A percentile compares a stretch with the other conserved stretches of the same genome.
Evolutionary conservation across 768 basidiomycete genomes (phyloP).

Genomic region (Rhodocollybia butyracea): DNA sequence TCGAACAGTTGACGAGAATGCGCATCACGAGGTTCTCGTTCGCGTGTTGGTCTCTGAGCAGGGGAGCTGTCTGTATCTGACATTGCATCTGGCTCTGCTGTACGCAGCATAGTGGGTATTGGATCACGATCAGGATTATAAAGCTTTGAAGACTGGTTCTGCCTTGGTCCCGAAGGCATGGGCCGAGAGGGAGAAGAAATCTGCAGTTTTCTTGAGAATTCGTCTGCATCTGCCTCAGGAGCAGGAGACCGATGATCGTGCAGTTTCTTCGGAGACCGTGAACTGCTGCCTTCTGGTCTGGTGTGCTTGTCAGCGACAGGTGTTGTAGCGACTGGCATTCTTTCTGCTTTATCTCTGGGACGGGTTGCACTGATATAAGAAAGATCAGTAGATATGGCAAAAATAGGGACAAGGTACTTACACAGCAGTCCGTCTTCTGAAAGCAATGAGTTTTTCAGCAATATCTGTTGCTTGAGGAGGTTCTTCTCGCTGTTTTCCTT

Average conservation of each 20-base stretch:
- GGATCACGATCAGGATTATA: conserved; percentile 74
- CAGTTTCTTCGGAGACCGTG: conserved; percentile 26
- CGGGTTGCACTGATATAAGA: conserved; percentile 37
- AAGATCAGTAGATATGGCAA: conserved; percentile 5
- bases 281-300: conserved; percentile 21
- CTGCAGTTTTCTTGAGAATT: conserved; percentile 69
- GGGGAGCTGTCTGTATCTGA: conserved; percentile 60
- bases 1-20: conserved; percentile 74
- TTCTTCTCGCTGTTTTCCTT: conserved; percentile 30
- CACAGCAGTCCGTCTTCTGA: conserved; percentile 64
- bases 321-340: conserved; percentile 21
- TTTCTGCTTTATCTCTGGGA: conserved; percentile 45
- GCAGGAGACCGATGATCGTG: conserved; percentile 28
- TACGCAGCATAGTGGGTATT: conserved; percentile 50
- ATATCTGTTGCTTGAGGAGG: conserved; percentile 41
- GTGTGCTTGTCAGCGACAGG: conserved; percentile 10
- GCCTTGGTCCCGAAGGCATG: conserved; percentile 28
- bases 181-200: conserved; percentile 48
- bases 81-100: conserved; percentile 62
- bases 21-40: conserved; percentile 24
- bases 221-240: conserved; percentile 59
- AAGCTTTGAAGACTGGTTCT: conserved; percentile 43
- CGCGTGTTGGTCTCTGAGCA: conserved; percentile 27
- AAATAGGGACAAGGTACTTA: conserved; percentile 26
- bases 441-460: conserved; percentile 62